A percentile compares a stretch with the other conserved stretches of the same genome.
Evolutionary conservation across 139 green algal species (phyloP).

Genomic region (Pseudopediastrum boryanum): DNA sequence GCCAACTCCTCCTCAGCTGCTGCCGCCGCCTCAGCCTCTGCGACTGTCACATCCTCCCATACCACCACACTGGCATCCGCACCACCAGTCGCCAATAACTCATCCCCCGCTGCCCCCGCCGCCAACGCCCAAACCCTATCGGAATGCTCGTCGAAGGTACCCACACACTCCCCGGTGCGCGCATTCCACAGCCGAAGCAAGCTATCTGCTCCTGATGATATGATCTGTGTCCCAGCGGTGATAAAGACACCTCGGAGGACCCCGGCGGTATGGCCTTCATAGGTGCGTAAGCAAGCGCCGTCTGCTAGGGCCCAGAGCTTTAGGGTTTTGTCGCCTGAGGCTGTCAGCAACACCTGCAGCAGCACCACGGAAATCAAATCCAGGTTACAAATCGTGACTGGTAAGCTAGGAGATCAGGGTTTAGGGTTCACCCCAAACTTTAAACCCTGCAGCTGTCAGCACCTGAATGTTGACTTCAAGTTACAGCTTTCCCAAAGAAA

Average conservation of each 20-base stretch:
- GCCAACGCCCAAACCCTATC: conserved; percentile 85
- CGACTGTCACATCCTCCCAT: conserved; percentile 74
- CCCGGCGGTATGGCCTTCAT: conserved; percentile 90
- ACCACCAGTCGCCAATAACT: conserved; percentile 75
- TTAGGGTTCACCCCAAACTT: too few species aligned
- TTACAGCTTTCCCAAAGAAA: too few species aligned
- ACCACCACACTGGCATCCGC: conserved; percentile 80
- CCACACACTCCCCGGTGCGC: conserved; percentile 70
- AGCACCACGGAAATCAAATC: too few species aligned
- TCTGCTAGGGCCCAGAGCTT: conserved; percentile 89
- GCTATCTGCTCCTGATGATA: conserved; percentile 84
- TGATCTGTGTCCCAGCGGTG: conserved; percentile 77
- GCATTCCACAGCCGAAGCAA: conserved; percentile 94
- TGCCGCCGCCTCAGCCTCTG: conserved; percentile 58
- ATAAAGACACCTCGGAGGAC: conserved; percentile 86
- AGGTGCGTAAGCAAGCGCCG: conserved; percentile 85
- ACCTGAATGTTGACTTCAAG: too few species aligned
- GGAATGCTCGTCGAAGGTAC: conserved; percentile 94
- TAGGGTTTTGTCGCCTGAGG: conserved; percentile 79
- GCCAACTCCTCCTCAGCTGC: conserved; percentile 55
- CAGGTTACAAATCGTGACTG: too few species aligned
- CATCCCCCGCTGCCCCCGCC: not conserved
- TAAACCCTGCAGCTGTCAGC: too few species aligned
- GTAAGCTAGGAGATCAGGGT: too few species aligned
- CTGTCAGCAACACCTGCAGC: conserved; percentile 36